Evolutionary conservation across 768 basidiomycete genomes (phyloP), one percentile per base, ranked within the genome.

Genomic region (Sporobolomyces roseus): DNA sequence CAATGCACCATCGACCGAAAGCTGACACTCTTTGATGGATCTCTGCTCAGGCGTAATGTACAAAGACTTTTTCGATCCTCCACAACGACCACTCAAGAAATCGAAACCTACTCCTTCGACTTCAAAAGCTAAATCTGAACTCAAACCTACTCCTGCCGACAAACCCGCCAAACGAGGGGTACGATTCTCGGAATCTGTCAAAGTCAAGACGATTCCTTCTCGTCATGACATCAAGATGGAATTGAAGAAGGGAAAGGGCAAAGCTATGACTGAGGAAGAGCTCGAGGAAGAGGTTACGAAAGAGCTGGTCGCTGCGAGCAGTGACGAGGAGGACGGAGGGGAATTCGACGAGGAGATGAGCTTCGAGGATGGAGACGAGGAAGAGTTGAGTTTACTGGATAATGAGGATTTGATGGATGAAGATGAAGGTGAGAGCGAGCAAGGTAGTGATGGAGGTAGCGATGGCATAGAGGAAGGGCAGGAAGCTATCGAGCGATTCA

Each of bases 61-160:
- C 77, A 79, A 79, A 43, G 90, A 91, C 76, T 93, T 93, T 80
- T 93, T 93, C 75, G 88, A 85, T 48, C 83, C 86, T 10, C 88
- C 88, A 17, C 69, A 74, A 10, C 56, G 66, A 2, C 52, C 61
- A 9, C 16, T 52, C 29, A 36, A 62, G 23, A 60, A 49, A n/a
- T 33, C 49, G 12, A 51, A 49, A 23, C 48, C 60, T 2, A 23
- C 51, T 10, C 36, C 64, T 10, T 27, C 35, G 35, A 52, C n/a
- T n/a, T n/a, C n/a, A n/a, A n/a, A n/a, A n/a, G n/a, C n/a, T n/a
- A n/a, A n/a, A n/a, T n/a, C n/a, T n/a, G n/a, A 59, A 49, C 58
- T 58, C 25, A 23, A 32, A 13, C 35, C 43, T 10, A 46, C 21
- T 17, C n/a, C 32, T 38, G 30, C 38, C 2, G 36, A 48, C 27